A percentile compares a stretch with the other conserved stretches of the same genome.
phyloP scores from a whole-genome alignment of 805 yeast species.

The Zygosaccharomyces pseudorouxii region DNA sequence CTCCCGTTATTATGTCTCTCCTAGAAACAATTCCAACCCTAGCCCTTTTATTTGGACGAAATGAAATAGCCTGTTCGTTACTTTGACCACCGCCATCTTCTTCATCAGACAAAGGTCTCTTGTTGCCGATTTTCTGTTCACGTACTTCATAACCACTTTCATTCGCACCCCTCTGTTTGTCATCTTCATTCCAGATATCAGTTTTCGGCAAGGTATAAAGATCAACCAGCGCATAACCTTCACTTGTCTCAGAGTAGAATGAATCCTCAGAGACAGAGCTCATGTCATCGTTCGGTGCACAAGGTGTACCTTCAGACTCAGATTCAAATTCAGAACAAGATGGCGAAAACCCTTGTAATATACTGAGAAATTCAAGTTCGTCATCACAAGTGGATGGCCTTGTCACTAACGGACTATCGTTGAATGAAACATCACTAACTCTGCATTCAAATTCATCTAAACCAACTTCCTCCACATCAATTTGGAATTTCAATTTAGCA shows the following conservation, averaged over 20 bases:
- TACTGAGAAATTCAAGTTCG: neutral
- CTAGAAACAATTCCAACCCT: conserved; percentile 4
- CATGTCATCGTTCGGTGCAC: conserved; percentile 3
- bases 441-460: conserved; percentile 13
- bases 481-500: conserved; percentile 24
- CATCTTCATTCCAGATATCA: neutral
- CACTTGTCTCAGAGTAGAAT: neutral
- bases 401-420: conserved; percentile 17
- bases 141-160: neutral
- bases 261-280: neutral
- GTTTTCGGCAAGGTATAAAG: neutral
- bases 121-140: neutral
- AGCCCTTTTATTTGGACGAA: neutral
- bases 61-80: neutral
- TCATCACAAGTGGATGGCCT: conserved; percentile 14
- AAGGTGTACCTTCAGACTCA: conserved; percentile 6
- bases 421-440: conserved; percentile 18
- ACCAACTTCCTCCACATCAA: conserved; percentile 10
- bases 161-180: neutral
- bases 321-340: conserved; percentile 15
- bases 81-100: neutral
- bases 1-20: conserved; percentile 3
- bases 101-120: conserved; percentile 3
- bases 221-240: neutral
- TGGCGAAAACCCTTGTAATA: conserved; percentile 3